Conservation (phyloP, 108 stramenopile genomes). For the Pseudonitzschia multistriata region DNA sequence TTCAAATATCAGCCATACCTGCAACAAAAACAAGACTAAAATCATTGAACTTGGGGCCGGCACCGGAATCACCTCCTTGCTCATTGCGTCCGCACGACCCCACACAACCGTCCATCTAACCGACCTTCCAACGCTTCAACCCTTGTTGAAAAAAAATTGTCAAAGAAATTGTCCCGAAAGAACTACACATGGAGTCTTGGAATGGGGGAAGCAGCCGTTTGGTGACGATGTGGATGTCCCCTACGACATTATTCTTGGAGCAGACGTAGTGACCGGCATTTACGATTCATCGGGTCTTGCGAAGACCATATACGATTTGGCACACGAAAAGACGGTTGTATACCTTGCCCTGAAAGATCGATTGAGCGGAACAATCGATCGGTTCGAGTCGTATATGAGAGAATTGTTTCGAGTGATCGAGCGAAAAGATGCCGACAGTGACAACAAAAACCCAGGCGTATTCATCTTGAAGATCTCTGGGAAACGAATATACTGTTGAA, state of each 20-base stretch:
- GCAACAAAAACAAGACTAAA: neutral
- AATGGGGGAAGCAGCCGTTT: conserved; percentile 53
- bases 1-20: too few species aligned
- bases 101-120: conserved; percentile 55
- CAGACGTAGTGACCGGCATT: conserved; percentile 77
- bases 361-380: conserved; percentile 47
- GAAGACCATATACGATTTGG: conserved; percentile 60
- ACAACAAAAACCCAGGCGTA: conserved; percentile 65
- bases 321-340: conserved; percentile 44
- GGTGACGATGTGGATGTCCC: conserved; percentile 23
- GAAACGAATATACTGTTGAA: conserved; percentile 6
- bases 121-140: conserved; percentile 63
- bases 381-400: conserved; percentile 54
- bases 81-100: conserved; percentile 51
- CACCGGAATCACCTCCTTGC: conserved; percentile 67
- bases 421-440: conserved; percentile 33
- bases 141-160: conserved; percentile 54
- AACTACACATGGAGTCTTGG: conserved; percentile 37
- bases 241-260: conserved; percentile 75
- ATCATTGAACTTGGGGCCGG: conserved; percentile 83
- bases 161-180: conserved; percentile 39
- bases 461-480: conserved; percentile 42
- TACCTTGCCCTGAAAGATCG: conserved; percentile 68
- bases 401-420: conserved; percentile 48
- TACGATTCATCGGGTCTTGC: conserved; percentile 70